Evolutionary conservation across 2,329 filamentous ascomycete genomes (phyloP).

Genomic region (Fusarium sp.): DNA sequence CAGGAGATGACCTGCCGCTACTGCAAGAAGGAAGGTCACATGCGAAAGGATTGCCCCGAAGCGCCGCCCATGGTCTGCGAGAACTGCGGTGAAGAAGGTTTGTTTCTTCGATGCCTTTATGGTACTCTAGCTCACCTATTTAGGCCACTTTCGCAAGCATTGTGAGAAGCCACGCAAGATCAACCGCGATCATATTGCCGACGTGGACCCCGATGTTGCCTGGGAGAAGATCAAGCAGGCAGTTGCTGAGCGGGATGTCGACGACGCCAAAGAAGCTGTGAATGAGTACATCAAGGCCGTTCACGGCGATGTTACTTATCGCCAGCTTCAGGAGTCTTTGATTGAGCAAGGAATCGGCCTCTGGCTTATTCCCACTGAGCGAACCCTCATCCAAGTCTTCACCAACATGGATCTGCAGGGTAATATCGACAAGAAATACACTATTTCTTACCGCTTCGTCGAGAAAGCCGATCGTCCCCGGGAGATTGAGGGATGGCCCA

Average conservation of each 20-base stretch:
- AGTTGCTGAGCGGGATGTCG: conserved; percentile 66
- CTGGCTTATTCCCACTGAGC: conserved; percentile 73
- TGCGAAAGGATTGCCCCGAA: conserved; percentile 72
- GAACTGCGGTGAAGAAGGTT: conserved; percentile 73
- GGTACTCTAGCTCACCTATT: conserved; percentile 19
- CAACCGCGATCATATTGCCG: conserved; percentile 63
- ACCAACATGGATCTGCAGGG: conserved; percentile 81
- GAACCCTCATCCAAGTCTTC: conserved; percentile 66
- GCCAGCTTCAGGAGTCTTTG: conserved; percentile 71
- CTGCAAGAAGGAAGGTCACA: conserved; percentile 65
- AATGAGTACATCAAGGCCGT: conserved; percentile 71
- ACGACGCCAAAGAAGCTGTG: conserved; percentile 71
- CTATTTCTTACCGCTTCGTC: conserved; percentile 71
- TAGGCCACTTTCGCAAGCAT: conserved; percentile 66
- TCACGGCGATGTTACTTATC: conserved; percentile 67
- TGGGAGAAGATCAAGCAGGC: conserved; percentile 69
- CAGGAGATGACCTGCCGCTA: conserved; percentile 55
- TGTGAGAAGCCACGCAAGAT: conserved; percentile 72
- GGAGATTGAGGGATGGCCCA: conserved; percentile 71
- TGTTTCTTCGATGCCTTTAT: conserved; percentile 21
- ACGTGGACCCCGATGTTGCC: conserved; percentile 65
- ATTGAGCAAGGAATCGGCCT: conserved; percentile 65
- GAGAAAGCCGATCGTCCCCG: conserved; percentile 68
- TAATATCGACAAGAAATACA: conserved; percentile 73
- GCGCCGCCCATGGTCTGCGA: conserved; percentile 68